These are phyloP conservation scores for Carpinus fangiana DNA, from an alignment of 306 rosid genomes.

Conservation along the genomic window DNA sequence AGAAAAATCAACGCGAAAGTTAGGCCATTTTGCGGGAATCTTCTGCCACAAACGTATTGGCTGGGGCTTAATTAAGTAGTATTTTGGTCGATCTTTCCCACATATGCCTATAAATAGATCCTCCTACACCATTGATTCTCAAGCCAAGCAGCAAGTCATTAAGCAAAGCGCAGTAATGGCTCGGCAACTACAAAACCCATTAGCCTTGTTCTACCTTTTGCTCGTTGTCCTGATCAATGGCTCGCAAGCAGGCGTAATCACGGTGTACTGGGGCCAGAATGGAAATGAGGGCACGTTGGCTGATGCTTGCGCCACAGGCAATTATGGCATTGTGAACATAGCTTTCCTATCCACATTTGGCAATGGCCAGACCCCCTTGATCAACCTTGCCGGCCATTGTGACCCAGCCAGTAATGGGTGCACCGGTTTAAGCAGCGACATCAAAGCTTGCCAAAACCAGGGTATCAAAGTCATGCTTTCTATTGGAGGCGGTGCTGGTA, in stretches of 20 bases:
- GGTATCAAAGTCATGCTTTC: slow-evolving; percentile 20
- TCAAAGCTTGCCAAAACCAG: slow-evolving; percentile 8
- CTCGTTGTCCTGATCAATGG: not conserved
- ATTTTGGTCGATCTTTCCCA: no score
- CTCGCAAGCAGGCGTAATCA: slow-evolving; percentile 3
- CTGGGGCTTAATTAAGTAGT: no score
- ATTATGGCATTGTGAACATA: slow-evolving; percentile 16
- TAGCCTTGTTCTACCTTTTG: not conserved
- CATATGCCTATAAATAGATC: not conserved
- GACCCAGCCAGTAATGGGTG: slow-evolving; percentile 6
- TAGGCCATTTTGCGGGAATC: no score
- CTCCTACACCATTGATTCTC: not conserved
- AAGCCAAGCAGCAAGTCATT: not conserved
- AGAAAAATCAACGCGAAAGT: no score
- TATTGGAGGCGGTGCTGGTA: slow-evolving; percentile 5
- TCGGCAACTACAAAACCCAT: not conserved
- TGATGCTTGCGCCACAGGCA: slow-evolving; percentile 7
- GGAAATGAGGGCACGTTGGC: slow-evolving; percentile 6
- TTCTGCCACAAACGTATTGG: no score
- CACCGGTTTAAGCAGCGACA: slow-evolving; percentile 11
- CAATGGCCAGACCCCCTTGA: not conserved
- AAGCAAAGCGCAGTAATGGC: not conserved
- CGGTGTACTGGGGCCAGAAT: slow-evolving; percentile 26
- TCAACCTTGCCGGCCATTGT: slow-evolving; percentile 14
- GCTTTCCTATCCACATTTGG: slow-evolving; percentile 18